A percentile compares a stretch with the other conserved stretches of the same genome.
Conservation (phyloP, 2,329 filamentous ascomycete species). For the Fusarium kyushuense region DNA sequence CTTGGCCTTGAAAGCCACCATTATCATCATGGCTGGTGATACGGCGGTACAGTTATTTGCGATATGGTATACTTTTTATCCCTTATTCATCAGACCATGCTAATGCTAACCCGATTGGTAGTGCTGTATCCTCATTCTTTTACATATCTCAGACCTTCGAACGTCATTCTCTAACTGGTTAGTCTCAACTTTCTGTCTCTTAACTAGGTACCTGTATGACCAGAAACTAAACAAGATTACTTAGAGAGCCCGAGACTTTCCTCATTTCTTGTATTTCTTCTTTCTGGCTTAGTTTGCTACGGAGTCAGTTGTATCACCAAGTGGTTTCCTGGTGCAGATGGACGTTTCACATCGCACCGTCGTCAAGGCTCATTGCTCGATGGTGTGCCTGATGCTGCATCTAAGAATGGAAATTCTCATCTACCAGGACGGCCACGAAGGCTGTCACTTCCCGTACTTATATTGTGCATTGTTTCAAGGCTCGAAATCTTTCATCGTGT, state of each 20-base stretch:
- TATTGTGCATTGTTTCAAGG: conserved; percentile 60
- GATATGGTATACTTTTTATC: conserved; percentile 36
- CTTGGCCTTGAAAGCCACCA: conserved; percentile 17
- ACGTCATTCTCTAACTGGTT: conserved; percentile 63
- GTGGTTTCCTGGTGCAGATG: conserved; percentile 62
- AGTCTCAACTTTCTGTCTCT: conserved; percentile 16
- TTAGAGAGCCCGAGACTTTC: conserved; percentile 64
- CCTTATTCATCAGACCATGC: not conserved
- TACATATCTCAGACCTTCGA: conserved; percentile 62
- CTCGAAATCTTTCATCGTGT: conserved; percentile 62
- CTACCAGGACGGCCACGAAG: conserved; percentile 61
- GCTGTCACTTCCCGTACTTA: conserved; percentile 59
- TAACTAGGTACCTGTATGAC: not conserved
- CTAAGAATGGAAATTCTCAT: conserved; percentile 52
- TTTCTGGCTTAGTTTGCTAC: conserved; percentile 59
- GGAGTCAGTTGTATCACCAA: conserved; percentile 57
- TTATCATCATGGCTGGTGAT: conserved; percentile 40
- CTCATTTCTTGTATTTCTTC: conserved; percentile 59
- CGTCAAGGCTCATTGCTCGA: conserved; percentile 40
- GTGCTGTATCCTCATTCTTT: conserved; percentile 61
- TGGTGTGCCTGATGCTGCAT: conserved; percentile 42
- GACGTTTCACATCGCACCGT: conserved; percentile 56
- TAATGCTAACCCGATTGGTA: conserved; percentile 40
- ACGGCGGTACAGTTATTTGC: conserved; percentile 42
- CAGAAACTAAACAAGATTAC: conserved; percentile 4